Evolutionary conservation across 352 stramenopile genomes (phyloP), one percentile per base, ranked within the genome.

Genomic region (Pythium periplocum): DNA sequence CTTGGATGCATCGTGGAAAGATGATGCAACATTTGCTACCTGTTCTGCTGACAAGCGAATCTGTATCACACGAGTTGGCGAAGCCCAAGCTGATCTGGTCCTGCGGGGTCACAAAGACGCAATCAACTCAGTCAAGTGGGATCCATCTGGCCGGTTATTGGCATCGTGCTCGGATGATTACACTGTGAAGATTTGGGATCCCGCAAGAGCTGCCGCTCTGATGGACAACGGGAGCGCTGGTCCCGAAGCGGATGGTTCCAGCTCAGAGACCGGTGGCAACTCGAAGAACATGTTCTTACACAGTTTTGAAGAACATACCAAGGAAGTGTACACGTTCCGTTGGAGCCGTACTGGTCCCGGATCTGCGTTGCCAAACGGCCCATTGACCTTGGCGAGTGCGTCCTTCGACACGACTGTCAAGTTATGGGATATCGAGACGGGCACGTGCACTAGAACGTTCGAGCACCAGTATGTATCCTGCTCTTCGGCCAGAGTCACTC

Each of bases 51-150:
- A 98, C 61, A 94, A 83, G 67, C 88, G 73, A 52, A 92, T 95
- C 52, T 95, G 90, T 51, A 84, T 98, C 64, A 90, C 87, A 59
- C 78, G 80, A 38, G 88, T 98, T 1, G 93, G 89, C 38, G 69
- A 86, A 47, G 52, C 60, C 31, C 72, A 76, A 61, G 84, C 66
- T 30, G 78, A 96, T n/a, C 66, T 92, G 43, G 84, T 91, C 17
- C 83, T 97, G 50, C 78, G 75, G 41, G 96, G 96, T 26, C 97
- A 99, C 76, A 91, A 77, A 11, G 95, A 99, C 43, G 96, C 98
- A 65, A 97, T 99, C 45, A 99, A 99, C 71, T 96, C 95, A 36
- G 96, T 99, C 45, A 97, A 98, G 61, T 99, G 96, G 97, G 93
- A 98, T 73, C 93, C 96, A 6, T 96, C 85, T 4, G 94, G 95